Base-by-base conservation (phyloP, 2,329 filamentous ascomycete genomes). In the Didymosphaeria variabile region DNA sequence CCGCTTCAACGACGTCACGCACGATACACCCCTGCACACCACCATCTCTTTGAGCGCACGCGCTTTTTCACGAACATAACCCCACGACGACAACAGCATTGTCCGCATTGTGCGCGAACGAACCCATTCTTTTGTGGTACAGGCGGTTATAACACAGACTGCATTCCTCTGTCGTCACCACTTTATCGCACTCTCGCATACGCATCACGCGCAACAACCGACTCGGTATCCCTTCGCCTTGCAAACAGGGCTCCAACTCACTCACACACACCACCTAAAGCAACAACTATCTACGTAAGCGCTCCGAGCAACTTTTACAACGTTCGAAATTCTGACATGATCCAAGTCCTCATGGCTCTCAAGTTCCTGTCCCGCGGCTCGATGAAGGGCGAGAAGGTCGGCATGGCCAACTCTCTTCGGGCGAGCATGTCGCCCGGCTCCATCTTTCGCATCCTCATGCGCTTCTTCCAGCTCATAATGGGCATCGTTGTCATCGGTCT, bases 401-500 rank as follows among this genome's bases (percentile, higher is more conserved):
- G 67, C 9, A 17, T 67, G 29, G 64, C 67, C 3, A 71, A 69
- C 32, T 64, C 64, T 1, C 67, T 74, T 26, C 54, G 63, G 42
- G 63, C 71, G 23, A 59, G 64, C 51, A 64, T 74, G 47, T 67
- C 64, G 36, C 19, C 67, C 26, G 61, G 64, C 26, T 58, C 57
- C 55, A 59, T 63, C 45, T 40, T 83, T 67, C 90, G 90, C 72
- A 80, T 84, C 26, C 66, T 85, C 65, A 79, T 93, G n/a, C 91
- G 94, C 74, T 84, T 94, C 76, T 79, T 90, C 62, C 91, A 94
- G 72, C 89, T 97, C 72, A 85, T 91, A 59, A 84, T 96, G 66
- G 92, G 88, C 15, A 79, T 97, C 59, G 86, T 90, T 1, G 90
- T 95, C 57, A 89, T 90, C 66, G 93, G 91, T 0, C 86, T 97